Percentiles rank a stretch among this genome's conserved stretches.
These are phyloP conservation scores for Pseudogymnoascus sp. DNA, from an alignment of 2,329 filamentous ascomycete genomes.

Conservation along the genomic window DNA sequence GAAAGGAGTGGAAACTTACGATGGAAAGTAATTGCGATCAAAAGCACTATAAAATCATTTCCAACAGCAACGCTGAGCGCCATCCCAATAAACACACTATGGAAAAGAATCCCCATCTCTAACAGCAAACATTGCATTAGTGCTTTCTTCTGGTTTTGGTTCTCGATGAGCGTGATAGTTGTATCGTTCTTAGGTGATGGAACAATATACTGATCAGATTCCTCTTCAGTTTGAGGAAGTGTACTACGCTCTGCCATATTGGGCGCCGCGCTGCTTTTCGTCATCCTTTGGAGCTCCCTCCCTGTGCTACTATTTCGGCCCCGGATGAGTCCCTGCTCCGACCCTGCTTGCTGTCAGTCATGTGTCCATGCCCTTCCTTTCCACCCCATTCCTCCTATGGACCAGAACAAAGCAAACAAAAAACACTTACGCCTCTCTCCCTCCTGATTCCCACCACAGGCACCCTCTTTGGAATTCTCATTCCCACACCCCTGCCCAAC, in stretches of 20 bases:
- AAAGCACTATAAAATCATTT: conserved; percentile 55
- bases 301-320: conserved; percentile 10
- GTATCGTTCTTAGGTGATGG: conserved; percentile 11
- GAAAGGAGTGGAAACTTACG: conserved; percentile 31
- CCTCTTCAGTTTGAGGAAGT: conserved; percentile 49
- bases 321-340: not conserved
- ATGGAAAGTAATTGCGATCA: conserved; percentile 64
- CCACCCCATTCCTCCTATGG: not conserved
- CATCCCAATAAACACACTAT: conserved; percentile 69
- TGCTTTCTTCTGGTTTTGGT: conserved; percentile 49
- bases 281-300: conserved; percentile 14
- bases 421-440: not conserved
- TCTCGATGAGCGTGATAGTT: conserved; percentile 23
- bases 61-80: conserved; percentile 58
- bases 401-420: not conserved
- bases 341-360: not conserved
- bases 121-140: conserved; percentile 67
- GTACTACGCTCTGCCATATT: conserved; percentile 56
- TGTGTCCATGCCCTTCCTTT: not conserved
- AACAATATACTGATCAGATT: conserved; percentile 26
- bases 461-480: not conserved
- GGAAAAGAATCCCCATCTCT: conserved; percentile 71
- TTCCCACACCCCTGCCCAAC: not conserved
- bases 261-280: conserved; percentile 54
- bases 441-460: not conserved